Evolutionary conservation across 169 alveolate species (phyloP), one percentile per base, ranked within the genome.

Genomic region (Eimeria praecox): DNA sequence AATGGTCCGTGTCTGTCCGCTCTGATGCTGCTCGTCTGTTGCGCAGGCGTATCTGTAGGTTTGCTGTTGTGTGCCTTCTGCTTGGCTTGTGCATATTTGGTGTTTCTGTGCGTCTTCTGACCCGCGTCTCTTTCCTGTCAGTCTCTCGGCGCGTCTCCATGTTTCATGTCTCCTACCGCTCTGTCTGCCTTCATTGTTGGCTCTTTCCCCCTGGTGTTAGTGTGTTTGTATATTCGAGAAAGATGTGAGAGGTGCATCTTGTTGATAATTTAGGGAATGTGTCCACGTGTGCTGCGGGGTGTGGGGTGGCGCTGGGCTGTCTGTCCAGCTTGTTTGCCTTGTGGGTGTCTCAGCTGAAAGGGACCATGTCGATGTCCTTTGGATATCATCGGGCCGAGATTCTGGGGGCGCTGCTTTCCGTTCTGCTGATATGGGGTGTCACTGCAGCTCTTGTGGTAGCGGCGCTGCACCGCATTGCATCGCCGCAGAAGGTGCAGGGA

Each of bases 361-460:
- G 99, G 30, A 98, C 98, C 30, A 97, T 96, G 69, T 96, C 97
- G 64, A 97, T 98, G 98, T 97, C 99, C 9, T 98, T 97, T 95
- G 99, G 99, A 16, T 98, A 98, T 92, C 98, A 99, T 86, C 96
- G 99, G 93, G 99, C 99, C 3, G 99, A 99, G 97, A 98, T 99
- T 52, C 95, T 99, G 64, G 99, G 99, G 54, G 99, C 99, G 33
- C 94, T 98, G 30, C 97, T 98, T 54, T 98, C 99, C 86, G 98
- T 99, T 27, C 86, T 98, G 40, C 95, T 99, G 71, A 98, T 99
- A 35, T 99, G 99, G 99, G 98, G 97, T 2, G 95, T 99, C 91
- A 98, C 99, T 59, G 96, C 98, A 10, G 96, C 97, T 95, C 96
- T 99, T n/a, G 96, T 99, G 71, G 97, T 97, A 93, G 99, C 99